Evolutionary conservation across 169 alveolate genomes (phyloP), one percentile per base, ranked within the genome.

Genomic region (Cryptosporidium ryanae): DNA sequence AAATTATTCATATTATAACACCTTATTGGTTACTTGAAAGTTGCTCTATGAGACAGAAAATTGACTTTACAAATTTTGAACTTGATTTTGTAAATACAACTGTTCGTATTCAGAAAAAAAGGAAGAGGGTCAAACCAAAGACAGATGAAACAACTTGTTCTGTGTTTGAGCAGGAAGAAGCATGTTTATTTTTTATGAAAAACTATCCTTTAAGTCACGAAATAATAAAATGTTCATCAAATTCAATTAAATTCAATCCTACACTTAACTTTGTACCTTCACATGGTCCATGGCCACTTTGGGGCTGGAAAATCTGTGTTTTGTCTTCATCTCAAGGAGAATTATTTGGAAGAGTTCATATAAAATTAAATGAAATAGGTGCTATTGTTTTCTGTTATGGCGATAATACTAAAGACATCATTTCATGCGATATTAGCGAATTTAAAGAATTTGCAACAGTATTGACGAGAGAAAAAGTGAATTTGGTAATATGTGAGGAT

Each of bases 261-360:
- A 32, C 0, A 5, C 12, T n/a, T 29, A 17, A 76, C 27, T 43
- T 44, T 76, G 34, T 76, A 17, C 87, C 87, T 38, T 55, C 87
- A 13, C 63, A 61, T 27, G 87, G 87, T 17, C 87, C 87, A 17
- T 76, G 87, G 87, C 87, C 87, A 21, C 71, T 76, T 43, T 76
- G 87, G 87, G 71, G 87, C 17, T 76, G 87, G 87, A 76, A 23
- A 17, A 59, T 52, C 29, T 68, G 55, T 52, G 23, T 68, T 13
- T 49, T 68, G 54, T 34, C 43, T 34, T 68, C 83, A 5, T 50
- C 12, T 25, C 10, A 17, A 23, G 29, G 27, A 1, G 38, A 32
- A 23, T 49, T 68, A 21, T 29, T 65, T 5, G 31, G 52, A 50
- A 31, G 21, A 18, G 7, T 76, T 12, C 31, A 48, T 15, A 29